Percentiles rank a stretch among this genome's conserved stretches.
Evolutionary conservation across 2,329 filamentous ascomycete species (phyloP).

Genomic region (Plenodomus biglobosus): DNA sequence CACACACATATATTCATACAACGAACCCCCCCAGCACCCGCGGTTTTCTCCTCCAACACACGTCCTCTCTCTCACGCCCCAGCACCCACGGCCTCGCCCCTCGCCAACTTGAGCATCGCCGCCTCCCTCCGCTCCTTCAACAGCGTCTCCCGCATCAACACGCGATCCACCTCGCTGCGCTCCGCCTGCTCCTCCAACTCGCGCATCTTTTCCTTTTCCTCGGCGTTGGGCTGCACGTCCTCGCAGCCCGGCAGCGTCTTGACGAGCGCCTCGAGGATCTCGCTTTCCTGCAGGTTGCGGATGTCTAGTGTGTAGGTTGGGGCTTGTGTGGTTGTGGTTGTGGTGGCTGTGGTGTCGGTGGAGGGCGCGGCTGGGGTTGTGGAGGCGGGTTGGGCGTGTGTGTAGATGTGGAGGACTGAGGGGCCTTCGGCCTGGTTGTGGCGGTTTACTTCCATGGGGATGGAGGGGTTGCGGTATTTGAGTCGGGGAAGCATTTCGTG

Average conservation of each 20-base stretch:
- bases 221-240: conserved; percentile 57
- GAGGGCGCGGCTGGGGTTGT: conserved; percentile 22
- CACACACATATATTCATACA: no score
- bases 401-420: conserved; percentile 37
- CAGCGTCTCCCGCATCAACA: conserved; percentile 55
- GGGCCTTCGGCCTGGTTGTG: conserved; percentile 51
- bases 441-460: conserved; percentile 81
- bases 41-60: no score
- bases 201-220: conserved; percentile 62
- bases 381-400: conserved; percentile 25
- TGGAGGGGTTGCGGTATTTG: conserved; percentile 89
- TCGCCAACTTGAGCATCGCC: conserved; percentile 59
- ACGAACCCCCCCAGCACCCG: no score
- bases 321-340: conserved; percentile 39
- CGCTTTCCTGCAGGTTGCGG: conserved; percentile 60
- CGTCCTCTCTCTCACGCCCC: no score
- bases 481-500: conserved; percentile 76
- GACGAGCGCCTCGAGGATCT: conserved; percentile 66
- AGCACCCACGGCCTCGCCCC: conserved; percentile 32
- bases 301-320: conserved; percentile 56
- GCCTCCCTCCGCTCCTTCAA: conserved; percentile 64
- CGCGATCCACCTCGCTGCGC: conserved; percentile 58
- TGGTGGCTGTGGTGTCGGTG: conserved; percentile 32
- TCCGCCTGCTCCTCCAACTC: conserved; percentile 59
- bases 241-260: conserved; percentile 59